Conservation (phyloP, 2,329 filamentous ascomycete species). For the Ophiosphaerella narmari region DNA sequence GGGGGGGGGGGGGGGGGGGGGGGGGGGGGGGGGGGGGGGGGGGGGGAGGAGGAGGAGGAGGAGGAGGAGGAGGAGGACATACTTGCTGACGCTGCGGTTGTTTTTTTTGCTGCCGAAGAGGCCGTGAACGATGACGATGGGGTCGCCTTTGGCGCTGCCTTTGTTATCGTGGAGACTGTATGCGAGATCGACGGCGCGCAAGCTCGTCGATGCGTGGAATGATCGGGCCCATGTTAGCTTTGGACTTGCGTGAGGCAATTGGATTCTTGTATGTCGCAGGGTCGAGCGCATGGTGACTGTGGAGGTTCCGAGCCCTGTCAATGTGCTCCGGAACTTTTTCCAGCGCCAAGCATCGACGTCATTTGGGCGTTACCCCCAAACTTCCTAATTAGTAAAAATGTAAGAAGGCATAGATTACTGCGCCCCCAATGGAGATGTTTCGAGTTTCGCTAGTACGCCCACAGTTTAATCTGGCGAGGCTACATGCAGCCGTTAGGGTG, state of each 20-base stretch:
- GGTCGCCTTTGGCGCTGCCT: slow-evolving; percentile 51
- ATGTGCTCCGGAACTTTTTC: slow-evolving; percentile 13
- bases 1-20: too few species aligned
- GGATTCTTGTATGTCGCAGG: slow-evolving; percentile 12
- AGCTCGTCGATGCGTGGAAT: slow-evolving; percentile 32
- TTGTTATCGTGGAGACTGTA: slow-evolving; percentile 43
- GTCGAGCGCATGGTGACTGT: slow-evolving; percentile 23
- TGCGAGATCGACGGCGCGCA: slow-evolving; percentile 36
- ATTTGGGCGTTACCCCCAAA: neutral
- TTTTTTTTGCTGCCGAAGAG: slow-evolving; percentile 96
- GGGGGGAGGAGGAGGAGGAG: too few species aligned
- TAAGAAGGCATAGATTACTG: neutral
- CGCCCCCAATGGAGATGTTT: neutral
- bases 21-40: too few species aligned
- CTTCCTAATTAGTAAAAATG: neutral
- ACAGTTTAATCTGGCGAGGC: too few species aligned
- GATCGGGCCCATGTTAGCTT: slow-evolving; percentile 28
- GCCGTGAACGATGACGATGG: slow-evolving; percentile 89
- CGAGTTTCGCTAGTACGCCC: too few species aligned
- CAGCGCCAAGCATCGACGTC: slow-evolving; percentile 17
- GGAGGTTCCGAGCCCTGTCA: slow-evolving; percentile 11
- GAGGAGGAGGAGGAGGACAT: neutral
- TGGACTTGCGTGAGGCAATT: neutral
- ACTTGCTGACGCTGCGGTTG: slow-evolving; percentile 94
- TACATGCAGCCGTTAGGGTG: too few species aligned